Base-by-base conservation (phyloP, 371 early-diverging fungal genomes). In the Zancudomyces culisetae region DNA sequence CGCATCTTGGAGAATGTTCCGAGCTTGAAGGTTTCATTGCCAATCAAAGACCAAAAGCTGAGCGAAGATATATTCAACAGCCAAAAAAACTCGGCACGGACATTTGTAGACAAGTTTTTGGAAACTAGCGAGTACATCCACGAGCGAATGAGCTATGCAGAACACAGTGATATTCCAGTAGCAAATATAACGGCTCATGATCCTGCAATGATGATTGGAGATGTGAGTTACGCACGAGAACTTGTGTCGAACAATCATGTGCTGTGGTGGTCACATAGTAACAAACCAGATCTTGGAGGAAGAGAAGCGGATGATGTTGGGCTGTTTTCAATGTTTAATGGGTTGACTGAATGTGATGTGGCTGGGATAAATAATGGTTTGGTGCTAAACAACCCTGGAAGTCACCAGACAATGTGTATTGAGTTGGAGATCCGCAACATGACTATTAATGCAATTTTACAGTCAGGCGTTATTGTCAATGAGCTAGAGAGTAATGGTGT, bases 211-310 rank as follows among this genome's bases (percentile, higher is more conserved):
- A 87, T 85, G 49, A 62, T 88, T 43, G 69, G 85, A 0, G 98
- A 97, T 63, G 56, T 95, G 2, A 68, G 79, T 23, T 81, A 86
- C 60, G 89, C 93, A 0, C 72, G 94, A 35, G 70, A 75, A 18
- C 63, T 97, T 52, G 62, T 70, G 15, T 60, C 74, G 24, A 73
- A 75, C 28, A 86, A 87, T 51, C 77, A 82, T 71, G 63, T 97
- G 0, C 61, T 92, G 21, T 97, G 98, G 98, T 91, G 85, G 79
- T 90, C 90, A 20, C 60, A 78, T 0, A 73, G 76, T 4, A 65
- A 62, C 39, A 72, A 70, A 51, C 93, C 95, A 2, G 94, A 94
- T 60, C 67, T 96, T 1, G 94, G 95, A 27, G 92, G 94, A 0
- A 70, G 83, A 1, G 88, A 96, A 61, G 67, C 57, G 42, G 66